phyloP scores from a whole-genome alignment of 1,284 basidiomycete genomes.

The Sanghuangporus weigelae region DNA sequence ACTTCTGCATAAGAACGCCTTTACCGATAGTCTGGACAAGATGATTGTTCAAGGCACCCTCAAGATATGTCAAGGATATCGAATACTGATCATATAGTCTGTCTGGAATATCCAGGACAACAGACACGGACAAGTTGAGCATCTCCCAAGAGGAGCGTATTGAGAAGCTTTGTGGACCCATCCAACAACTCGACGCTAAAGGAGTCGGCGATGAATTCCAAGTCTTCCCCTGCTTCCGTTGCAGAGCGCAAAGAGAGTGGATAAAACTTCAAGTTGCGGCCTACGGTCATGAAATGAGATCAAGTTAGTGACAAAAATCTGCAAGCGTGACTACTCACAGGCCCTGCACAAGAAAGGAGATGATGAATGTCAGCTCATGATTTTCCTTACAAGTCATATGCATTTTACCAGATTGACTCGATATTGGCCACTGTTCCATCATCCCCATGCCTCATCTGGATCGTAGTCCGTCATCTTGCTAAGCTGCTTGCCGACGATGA shows the following conservation, averaged over 20 bases:
- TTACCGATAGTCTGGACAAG: slow-evolving; percentile 35
- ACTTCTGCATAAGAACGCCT: slow-evolving; percentile 28
- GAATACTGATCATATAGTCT: slow-evolving; percentile 27
- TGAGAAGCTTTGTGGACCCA: slow-evolving; percentile 24
- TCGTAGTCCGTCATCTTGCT: slow-evolving; percentile 39
- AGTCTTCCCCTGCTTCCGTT: slow-evolving; percentile 23
- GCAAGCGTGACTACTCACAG: neutral
- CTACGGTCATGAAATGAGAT: slow-evolving; percentile 9
- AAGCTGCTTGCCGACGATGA: slow-evolving; percentile 36
- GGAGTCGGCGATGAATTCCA: slow-evolving; percentile 27
- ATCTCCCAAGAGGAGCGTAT: slow-evolving; percentile 29
- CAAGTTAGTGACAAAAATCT: neutral
- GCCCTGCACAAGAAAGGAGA: neutral
- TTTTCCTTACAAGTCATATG: slow-evolving; percentile 2
- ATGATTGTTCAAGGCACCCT: slow-evolving; percentile 27
- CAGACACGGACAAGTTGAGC: slow-evolving; percentile 28
- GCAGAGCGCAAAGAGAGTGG: slow-evolving; percentile 32
- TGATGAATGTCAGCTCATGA: neutral
- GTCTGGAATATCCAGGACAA: slow-evolving; percentile 26
- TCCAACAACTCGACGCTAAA: slow-evolving; percentile 27
- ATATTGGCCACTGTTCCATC: slow-evolving; percentile 43
- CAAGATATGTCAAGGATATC: slow-evolving; percentile 25
- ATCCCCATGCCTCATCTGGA: slow-evolving; percentile 31
- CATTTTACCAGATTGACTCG: slow-evolving; percentile 40
- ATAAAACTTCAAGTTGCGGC: slow-evolving; percentile 38